A percentile compares a stretch with the other conserved stretches of the same genome.
These are phyloP conservation scores for Lactarius indigo DNA, from an alignment of 768 basidiomycete genomes.

Conservation along the genomic window DNA sequence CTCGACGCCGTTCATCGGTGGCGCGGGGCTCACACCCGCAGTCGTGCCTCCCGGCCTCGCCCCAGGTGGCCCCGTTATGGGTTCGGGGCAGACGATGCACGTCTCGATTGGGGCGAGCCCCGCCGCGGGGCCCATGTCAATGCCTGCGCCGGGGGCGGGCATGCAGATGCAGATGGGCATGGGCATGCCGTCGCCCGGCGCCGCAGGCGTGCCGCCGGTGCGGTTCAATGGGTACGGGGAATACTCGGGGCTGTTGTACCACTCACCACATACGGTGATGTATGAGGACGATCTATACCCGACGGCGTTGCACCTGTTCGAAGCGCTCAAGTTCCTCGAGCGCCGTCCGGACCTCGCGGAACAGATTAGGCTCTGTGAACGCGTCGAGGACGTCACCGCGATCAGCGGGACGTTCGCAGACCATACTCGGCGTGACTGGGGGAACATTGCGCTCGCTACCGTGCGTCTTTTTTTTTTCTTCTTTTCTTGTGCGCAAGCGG, in stretches of 20 bases:
- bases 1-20: conserved; percentile 15
- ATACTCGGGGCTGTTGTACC: conserved; percentile 55
- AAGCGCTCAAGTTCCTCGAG: conserved; percentile 66
- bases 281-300: conserved; percentile 57
- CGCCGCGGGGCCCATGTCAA: not conserved
- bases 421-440: conserved; percentile 56
- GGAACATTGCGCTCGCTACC: conserved; percentile 43
- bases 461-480: conserved; percentile 37
- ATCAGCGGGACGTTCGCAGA: conserved; percentile 32
- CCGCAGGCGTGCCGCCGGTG: conserved; percentile 16
- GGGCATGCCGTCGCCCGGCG: conserved; percentile 22
- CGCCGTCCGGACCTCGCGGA: conserved; percentile 52
- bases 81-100: not conserved
- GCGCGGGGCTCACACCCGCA: not conserved
- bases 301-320: conserved; percentile 70
- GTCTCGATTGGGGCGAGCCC: not conserved
- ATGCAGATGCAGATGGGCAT: not conserved
- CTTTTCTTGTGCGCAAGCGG: not conserved
- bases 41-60: not conserved
- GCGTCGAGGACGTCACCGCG: conserved; percentile 38
- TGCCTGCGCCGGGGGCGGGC: conserved; percentile 11
- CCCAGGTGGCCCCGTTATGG: not conserved
- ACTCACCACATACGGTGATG: conserved; percentile 60
- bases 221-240: conserved; percentile 35
- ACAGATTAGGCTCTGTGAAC: conserved; percentile 45